A percentile compares a stretch with the other conserved stretches of the same genome.
These are phyloP conservation scores for Afroboletus lepidellus DNA, from an alignment of 1,284 basidiomycete species.

Conservation along the genomic window DNA sequence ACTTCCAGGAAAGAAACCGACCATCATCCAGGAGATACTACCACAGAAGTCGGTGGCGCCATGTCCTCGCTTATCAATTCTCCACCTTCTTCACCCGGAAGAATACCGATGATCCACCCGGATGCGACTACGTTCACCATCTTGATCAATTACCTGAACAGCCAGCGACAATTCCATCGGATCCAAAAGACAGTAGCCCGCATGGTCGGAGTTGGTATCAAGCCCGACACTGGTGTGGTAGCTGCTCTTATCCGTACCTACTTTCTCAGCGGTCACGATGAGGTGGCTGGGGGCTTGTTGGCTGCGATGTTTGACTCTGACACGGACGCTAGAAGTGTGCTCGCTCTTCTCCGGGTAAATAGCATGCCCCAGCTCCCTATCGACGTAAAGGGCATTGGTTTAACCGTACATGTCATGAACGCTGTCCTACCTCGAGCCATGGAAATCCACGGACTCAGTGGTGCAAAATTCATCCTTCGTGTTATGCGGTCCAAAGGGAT, in stretches of 20 bases:
- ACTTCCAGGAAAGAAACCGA: slow-evolving; percentile 18
- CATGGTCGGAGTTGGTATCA: slow-evolving; percentile 44
- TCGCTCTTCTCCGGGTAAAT: slow-evolving; percentile 26
- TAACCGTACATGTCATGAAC: slow-evolving; percentile 57
- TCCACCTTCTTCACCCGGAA: slow-evolving; percentile 4
- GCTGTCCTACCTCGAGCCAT: slow-evolving; percentile 52
- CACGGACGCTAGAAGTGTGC: slow-evolving; percentile 21
- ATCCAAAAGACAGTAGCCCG: slow-evolving; percentile 47
- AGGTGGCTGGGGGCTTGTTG: slow-evolving; percentile 50
- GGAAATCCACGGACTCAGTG: slow-evolving; percentile 44
- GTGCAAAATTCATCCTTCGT: slow-evolving; percentile 43
- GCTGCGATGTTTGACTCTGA: slow-evolving; percentile 42
- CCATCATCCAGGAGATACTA: slow-evolving; percentile 33
- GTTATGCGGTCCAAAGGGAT: slow-evolving; percentile 54
- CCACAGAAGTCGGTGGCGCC: slow-evolving; percentile 35
- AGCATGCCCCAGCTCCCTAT: slow-evolving; percentile 27
- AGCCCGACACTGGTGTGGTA: slow-evolving; percentile 46
- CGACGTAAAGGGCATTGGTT: slow-evolving; percentile 37
- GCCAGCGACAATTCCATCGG: slow-evolving; percentile 43
- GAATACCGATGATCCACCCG: slow-evolving; percentile 35
- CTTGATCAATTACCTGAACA: slow-evolving; percentile 58
- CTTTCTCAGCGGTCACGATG: slow-evolving; percentile 45
- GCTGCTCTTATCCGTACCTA: slow-evolving; percentile 57
- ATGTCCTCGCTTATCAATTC: slow-evolving; percentile 10
- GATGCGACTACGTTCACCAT: slow-evolving; percentile 63